Evolutionary conservation across 1,139 yeast species (phyloP), one percentile per base, ranked within the genome.

Genomic region (Sugiyamaella paludigena): DNA sequence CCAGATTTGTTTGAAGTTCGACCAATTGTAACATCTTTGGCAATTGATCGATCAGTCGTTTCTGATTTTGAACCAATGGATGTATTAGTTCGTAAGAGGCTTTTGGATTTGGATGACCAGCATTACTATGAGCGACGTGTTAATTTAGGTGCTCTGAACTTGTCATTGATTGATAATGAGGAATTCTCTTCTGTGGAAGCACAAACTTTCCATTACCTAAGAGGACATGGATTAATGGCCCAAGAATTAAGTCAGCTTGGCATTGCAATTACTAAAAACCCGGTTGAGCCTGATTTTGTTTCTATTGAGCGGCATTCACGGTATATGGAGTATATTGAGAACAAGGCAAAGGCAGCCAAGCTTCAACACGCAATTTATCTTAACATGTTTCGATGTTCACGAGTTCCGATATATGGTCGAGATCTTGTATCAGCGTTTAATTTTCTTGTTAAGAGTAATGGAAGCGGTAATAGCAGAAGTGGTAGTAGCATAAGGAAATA

Each of bases 1-100:
- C 98, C 98, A 0, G 97, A 94, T 69, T 71, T 94, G 54, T 94
- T 94, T 70, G 98, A 94, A 65, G 97, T 91, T 6, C 76, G 98
- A 51, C 98, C 98, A 0, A 87, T 94, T 60, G 80, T 87, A 29
- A 94, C 98, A 0, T 91, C 98, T 1, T 82, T 87, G 64, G 86
- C 94, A 0, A 73, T 88, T 72, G 79, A 80, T 2, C 74, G 74
- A 42, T 79, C 92, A 1, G 89, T 86, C 2, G 72, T 78, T 1
- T 70, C 80, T 1, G 65, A 72, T 7, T 88, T 74, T 61, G 70
- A 69, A 32, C 61, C 71, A 7, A 71, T 74, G 9, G 79, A 78
- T 43, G 58, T 70, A 10, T 57, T 75, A 7, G 70, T 85, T 5
- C 66, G 73, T 34, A 77, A 73, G 50, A 65, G 71, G 34, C 53